Percentiles rank a stretch among this genome's conserved stretches.
Evolutionary conservation across 176 grass and related monocot genomes (phyloP).

Genomic region (Eremochloa ophiuroides): DNA sequence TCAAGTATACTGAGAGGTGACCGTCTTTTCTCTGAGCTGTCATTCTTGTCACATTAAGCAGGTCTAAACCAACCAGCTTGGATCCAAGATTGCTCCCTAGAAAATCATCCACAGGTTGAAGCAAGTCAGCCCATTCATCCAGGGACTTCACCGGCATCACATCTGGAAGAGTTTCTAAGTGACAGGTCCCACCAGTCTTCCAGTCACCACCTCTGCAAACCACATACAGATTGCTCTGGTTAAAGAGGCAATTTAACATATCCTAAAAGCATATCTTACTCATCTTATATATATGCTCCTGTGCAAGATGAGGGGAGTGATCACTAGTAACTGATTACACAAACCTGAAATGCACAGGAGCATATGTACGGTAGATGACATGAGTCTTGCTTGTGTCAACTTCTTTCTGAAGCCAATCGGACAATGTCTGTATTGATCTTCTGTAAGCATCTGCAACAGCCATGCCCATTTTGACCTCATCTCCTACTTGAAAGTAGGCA

Average conservation of each 20-base stretch:
- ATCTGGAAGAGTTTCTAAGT: slow-evolving; percentile 71
- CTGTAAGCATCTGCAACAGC: slow-evolving; percentile 58
- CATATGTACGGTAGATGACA: slow-evolving; percentile 84
- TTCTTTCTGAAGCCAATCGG: slow-evolving; percentile 67
- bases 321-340: not conserved
- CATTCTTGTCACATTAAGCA: slow-evolving; percentile 87
- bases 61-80: slow-evolving; percentile 34
- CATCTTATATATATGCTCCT: no score
- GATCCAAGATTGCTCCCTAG: slow-evolving; percentile 31
- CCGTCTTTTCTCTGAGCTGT: slow-evolving; percentile 75
- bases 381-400: slow-evolving; percentile 81
- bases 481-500: slow-evolving; percentile 79
- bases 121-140: slow-evolving; percentile 49
- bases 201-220: slow-evolving; percentile 66
- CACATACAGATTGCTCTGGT: not conserved
- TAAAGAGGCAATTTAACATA: not conserved
- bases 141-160: slow-evolving; percentile 22
- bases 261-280: not conserved
- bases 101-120: slow-evolving; percentile 57
- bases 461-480: slow-evolving; percentile 84
- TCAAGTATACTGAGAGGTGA: slow-evolving; percentile 71
- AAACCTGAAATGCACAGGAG: slow-evolving; percentile 99
- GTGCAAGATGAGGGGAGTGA: no score
- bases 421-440: slow-evolving; percentile 67
- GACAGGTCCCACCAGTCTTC: slow-evolving; percentile 74